phyloP scores from a whole-genome alignment of 2,329 filamentous ascomycete species.

The Aspergillus quadricinctus region DNA sequence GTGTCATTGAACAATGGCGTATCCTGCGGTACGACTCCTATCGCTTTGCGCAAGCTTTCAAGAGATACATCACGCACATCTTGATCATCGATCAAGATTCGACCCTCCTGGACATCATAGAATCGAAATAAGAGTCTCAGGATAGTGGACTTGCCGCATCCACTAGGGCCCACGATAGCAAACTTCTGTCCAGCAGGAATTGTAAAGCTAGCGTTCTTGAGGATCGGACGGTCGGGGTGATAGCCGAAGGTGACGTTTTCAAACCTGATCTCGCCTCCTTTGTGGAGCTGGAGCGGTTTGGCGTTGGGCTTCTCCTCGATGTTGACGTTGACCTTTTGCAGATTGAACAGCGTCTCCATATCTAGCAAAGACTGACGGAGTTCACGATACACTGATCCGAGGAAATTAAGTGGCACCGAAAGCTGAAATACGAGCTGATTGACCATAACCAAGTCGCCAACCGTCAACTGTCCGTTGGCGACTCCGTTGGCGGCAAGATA shows the following conservation, averaged over 20 bases:
- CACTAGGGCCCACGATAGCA: conserved; percentile 89
- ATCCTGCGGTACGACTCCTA: conserved; percentile 95
- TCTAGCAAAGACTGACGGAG: conserved; percentile 89
- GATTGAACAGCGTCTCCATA: conserved; percentile 97
- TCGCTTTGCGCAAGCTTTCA: conserved; percentile 76
- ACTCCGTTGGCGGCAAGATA: conserved; percentile 91
- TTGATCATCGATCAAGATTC: conserved; percentile 88
- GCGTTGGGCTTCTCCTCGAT: conserved; percentile 75
- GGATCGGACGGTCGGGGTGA: conserved; percentile 76
- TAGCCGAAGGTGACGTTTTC: conserved; percentile 96
- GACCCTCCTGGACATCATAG: conserved; percentile 81
- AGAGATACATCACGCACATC: conserved; percentile 80
- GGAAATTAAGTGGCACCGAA: conserved; percentile 92
- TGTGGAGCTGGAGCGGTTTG: conserved; percentile 64
- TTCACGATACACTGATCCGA: conserved; percentile 97
- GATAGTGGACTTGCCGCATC: conserved; percentile 94
- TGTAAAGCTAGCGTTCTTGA: conserved; percentile 77
- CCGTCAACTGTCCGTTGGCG: conserved; percentile 72
- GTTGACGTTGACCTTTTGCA: conserved; percentile 91
- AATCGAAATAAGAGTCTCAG: conserved; percentile 87
- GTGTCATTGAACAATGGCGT: conserved; percentile 97
- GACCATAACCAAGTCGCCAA: conserved; percentile 96
- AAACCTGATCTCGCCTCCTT: conserved; percentile 85
- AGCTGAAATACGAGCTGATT: conserved; percentile 99
- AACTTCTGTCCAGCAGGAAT: conserved; percentile 96